Base-by-base conservation (phyloP, 306 rosid species). In the Coriaria nepalensis region DNA sequence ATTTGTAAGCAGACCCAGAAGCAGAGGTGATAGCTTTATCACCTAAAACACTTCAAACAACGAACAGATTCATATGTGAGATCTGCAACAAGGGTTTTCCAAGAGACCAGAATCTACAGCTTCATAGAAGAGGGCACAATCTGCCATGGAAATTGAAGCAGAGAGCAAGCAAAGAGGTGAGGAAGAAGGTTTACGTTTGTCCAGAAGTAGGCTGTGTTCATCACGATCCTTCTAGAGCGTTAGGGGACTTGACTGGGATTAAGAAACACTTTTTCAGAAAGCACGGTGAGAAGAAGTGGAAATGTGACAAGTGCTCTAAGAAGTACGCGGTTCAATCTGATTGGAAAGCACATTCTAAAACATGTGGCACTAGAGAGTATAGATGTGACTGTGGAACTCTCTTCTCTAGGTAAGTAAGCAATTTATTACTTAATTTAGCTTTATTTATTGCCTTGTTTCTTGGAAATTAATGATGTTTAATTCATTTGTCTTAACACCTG, bases 271-370 rank as follows among this genome's bases (percentile, higher is more conserved):
- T 52, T 10, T 52, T 33, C 40, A 61, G 66, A 52, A 61, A 61
- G 34, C 66, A 61, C 12, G 66, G 66, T 6, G 66, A 61, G 11
- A 61, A 61, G 66, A 61, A 61, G 29, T 61, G 66, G 66, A 61
- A 61, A 52, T 61, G 59, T 37, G 57, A 61, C 14, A 51, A 61
- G 13, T 61, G 66, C 34, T 61, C 66, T 37, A 61, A 61, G 57
- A 51, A 50, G 13, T 61, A 61, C 45, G 66, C 66, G 5, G 66
- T 61, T 51, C 66, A 61, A 44, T 61, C 66, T 9, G 66, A 61
- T 15, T 61, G 66, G 66, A 61, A 61, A 33, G 66, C 66, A 35
- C 66, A 61, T 14, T 51, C 59, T 50, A 52, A 61, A 34, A 61
- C 46, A 45, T 61, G 66, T 52, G 66, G 66, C 45, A 61, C 66